phyloP scores from a whole-genome alignment of 306 rosid genomes.

The Aeschynomene evenia region DNA sequence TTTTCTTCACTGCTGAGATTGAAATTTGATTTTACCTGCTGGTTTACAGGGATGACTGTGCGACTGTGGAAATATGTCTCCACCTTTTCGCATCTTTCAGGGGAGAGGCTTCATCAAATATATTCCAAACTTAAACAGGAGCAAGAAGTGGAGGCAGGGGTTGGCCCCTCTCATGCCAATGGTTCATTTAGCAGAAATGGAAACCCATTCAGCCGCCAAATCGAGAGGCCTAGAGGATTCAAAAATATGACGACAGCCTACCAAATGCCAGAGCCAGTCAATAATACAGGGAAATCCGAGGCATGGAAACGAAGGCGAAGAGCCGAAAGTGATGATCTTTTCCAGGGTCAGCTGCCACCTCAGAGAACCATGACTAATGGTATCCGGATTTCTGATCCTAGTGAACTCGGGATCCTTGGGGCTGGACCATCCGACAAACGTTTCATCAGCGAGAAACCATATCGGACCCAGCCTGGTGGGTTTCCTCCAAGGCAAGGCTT shows the following conservation, averaged over 20 bases:
- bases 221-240: conserved; percentile 63
- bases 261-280: conserved; percentile 62
- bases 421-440: conserved; percentile 91
- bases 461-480: conserved; percentile 63
- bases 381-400: conserved; percentile 60
- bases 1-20: neutral
- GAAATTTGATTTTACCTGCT: neutral
- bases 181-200: conserved; percentile 65
- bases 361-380: conserved; percentile 61
- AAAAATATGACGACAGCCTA: conserved; percentile 43
- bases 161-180: conserved; percentile 71
- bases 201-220: conserved; percentile 48
- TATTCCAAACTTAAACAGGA: conserved; percentile 86
- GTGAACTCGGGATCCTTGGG: conserved; percentile 88
- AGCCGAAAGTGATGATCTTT: conserved; percentile 60
- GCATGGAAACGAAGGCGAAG: conserved; percentile 93
- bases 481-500: conserved; percentile 69
- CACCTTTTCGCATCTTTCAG: conserved; percentile 90
- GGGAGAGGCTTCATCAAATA: conserved; percentile 92
- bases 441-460: conserved; percentile 58
- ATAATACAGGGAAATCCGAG: conserved; percentile 66
- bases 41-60: conserved; percentile 80
- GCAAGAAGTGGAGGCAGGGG: conserved; percentile 68
- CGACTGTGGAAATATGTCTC: conserved; percentile 98
- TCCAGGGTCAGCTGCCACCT: conserved; percentile 62